phyloP scores from a whole-genome alignment of 306 rosid species.

The Vicia villosa region DNA sequence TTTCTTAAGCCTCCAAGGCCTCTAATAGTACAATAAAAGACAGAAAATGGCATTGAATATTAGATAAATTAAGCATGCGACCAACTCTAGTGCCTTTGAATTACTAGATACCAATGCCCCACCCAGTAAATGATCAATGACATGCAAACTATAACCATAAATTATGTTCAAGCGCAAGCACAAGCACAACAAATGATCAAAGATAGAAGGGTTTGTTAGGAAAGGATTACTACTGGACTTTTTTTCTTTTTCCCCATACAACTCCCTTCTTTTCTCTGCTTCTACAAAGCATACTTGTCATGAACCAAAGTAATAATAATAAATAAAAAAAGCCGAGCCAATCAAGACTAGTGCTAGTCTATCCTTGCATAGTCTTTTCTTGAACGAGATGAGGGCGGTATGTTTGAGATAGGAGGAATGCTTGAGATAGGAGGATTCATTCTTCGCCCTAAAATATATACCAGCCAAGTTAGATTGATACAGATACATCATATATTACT shows the following conservation, averaged over 20 bases:
- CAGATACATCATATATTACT: conserved; percentile 7
- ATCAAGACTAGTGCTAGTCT: conserved; percentile 43
- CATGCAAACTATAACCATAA: conserved; percentile 60
- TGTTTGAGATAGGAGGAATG: conserved; percentile 60
- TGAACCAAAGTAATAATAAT: conserved; percentile 31
- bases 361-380: conserved; percentile 93
- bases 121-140: conserved; percentile 51
- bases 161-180: conserved; percentile 68
- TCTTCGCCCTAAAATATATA: conserved; percentile 70
- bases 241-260: background rate
- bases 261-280: background rate
- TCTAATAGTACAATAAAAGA: background rate
- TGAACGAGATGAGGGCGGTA: conserved; percentile 80
- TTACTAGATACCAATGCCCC: conserved; percentile 40
- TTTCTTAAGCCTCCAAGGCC: background rate
- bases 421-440: conserved; percentile 73
- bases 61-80: conserved; percentile 3
- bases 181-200: conserved; percentile 70
- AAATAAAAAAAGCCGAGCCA: background rate
- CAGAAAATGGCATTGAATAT: conserved; percentile 4
- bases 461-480: conserved; percentile 37
- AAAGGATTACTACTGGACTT: conserved; percentile 46
- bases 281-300: conserved; percentile 43
- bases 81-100: conserved; percentile 39
- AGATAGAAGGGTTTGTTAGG: conserved; percentile 46